These are phyloP conservation scores for Ichthyophthirius multifiliis DNA, from an alignment of 169 alveolate genomes.

Conservation along the genomic window DNA sequence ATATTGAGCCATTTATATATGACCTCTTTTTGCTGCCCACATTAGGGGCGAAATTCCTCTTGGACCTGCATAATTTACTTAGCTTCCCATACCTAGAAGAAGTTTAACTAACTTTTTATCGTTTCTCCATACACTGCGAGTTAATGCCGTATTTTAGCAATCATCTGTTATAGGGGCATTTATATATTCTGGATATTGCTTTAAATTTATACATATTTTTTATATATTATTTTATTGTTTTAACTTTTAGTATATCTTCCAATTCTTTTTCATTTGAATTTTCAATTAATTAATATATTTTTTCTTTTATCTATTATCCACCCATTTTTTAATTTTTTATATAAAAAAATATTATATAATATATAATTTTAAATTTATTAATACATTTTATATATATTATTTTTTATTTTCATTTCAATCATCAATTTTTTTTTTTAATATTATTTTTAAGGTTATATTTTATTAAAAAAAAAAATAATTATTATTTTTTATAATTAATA, in stretches of 20 bases:
- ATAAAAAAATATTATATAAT: too few species aligned
- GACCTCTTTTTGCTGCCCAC: constrained; percentile 49
- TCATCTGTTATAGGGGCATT: neutral
- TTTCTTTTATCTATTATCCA: neutral
- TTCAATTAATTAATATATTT: neutral
- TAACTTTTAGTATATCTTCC: neutral
- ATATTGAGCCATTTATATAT: constrained; percentile 2
- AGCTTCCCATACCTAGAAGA: constrained; percentile 19
- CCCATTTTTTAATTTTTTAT: neutral
- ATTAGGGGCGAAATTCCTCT: constrained; percentile 35
- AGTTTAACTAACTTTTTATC: constrained; percentile 27
- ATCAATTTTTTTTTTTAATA: too few species aligned
- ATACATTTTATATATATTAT: too few species aligned
- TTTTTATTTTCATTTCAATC: too few species aligned
- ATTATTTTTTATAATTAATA: too few species aligned
- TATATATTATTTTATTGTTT: neutral
- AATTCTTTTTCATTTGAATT: neutral
- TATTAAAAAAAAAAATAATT: too few species aligned
- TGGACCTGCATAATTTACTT: constrained; percentile 25
- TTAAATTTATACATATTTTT: neutral
- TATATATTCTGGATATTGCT: neutral
- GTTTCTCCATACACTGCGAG: constrained; percentile 36
- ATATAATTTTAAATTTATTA: too few species aligned
- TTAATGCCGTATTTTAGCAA: constrained; percentile 27
- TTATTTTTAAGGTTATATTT: too few species aligned